Evolutionary conservation across 768 basidiomycete species (phyloP), one percentile per base, ranked within the genome.

Genomic region (Aureoboletus auriporus): DNA sequence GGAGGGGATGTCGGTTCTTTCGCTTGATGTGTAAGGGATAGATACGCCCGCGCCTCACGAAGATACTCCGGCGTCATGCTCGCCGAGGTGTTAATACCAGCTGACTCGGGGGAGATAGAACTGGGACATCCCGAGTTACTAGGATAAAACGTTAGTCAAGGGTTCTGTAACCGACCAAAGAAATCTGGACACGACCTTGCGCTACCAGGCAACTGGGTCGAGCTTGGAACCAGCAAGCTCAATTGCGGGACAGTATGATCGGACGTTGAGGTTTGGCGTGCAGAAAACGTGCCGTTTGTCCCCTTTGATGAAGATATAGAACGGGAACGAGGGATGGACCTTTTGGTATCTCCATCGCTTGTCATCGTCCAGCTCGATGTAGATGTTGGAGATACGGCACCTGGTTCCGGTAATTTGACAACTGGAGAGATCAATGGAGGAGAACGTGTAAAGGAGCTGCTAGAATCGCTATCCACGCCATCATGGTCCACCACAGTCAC

Each of bases 71-170:
- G 67, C 1, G 67, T 67, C 53, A 63, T 53, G 46, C 52, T 65
- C 26, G 64, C 64, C 26, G 64, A 62, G 23, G 63, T 33, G 37
- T 56, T 58, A 27, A 69, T 65, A 8, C 58, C 65, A 1, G 67
- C 67, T 0, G 65, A 67, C 46, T 67, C 67, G 6, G 65, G 65
- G 7, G 65, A 69, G 37, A 68, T 63, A 10, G 65, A 63, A 16
- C 65, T 67, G 2, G 62, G 63, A 27, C 47, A 63, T 16, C 39
- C 55, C n/a, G 55, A 64, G 39, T 54, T 49, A 39, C 65, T 66
- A 51, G 8, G 28, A 46, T 27, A 37, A 20, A 13, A 16, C 3
- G 17, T 60, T 8, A 64, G 27, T 20, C 39, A 37, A 8, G 40
- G 13, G 14, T 39, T 36, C 5, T 42, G 14, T 30, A 11, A 13